Percentiles rank a stretch among this genome's conserved stretches.
Evolutionary conservation across 805 yeast species (phyloP).

Genomic region (Starmerella sirachaensis): DNA sequence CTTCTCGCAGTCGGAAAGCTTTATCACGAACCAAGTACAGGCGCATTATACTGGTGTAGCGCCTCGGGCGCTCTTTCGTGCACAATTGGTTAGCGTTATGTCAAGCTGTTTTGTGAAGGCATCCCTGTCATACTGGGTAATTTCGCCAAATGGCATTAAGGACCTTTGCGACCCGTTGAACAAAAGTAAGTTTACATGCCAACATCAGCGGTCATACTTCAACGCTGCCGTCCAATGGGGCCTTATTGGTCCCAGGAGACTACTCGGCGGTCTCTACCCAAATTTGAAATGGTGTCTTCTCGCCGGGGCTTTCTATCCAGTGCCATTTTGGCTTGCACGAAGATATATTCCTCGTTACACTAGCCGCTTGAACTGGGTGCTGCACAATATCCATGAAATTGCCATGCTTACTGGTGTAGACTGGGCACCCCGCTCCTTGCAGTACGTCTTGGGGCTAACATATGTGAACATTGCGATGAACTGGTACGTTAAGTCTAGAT

Average conservation of each 20-base stretch:
- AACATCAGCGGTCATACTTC: slow-evolving; percentile 33
- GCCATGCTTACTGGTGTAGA: slow-evolving; percentile 17
- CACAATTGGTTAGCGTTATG: slow-evolving; percentile 32
- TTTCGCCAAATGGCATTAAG: slow-evolving; percentile 28
- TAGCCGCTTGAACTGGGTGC: slow-evolving; percentile 15
- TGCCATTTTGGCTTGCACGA: slow-evolving; percentile 20
- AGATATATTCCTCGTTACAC: slow-evolving; percentile 13
- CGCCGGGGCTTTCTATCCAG: slow-evolving; percentile 33
- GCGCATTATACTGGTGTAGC: slow-evolving; percentile 33
- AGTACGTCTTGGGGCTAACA: slow-evolving; percentile 34
- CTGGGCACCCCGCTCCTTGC: slow-evolving; percentile 39
- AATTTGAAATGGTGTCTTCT: slow-evolving; percentile 52
- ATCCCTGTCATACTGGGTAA: slow-evolving; percentile 35
- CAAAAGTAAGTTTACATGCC: slow-evolving; percentile 33
- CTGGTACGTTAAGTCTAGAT: slow-evolving; percentile 34
- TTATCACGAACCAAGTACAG: slow-evolving; percentile 44
- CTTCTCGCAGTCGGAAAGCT: slow-evolving; percentile 48
- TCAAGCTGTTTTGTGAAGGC: slow-evolving; percentile 33
- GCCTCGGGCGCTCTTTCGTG: slow-evolving; percentile 34
- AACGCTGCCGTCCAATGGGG: slow-evolving; percentile 48
- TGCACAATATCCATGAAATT: slow-evolving; percentile 19
- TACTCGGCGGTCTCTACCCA: slow-evolving; percentile 44
- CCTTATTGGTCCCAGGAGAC: slow-evolving; percentile 45
- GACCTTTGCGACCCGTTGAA: slow-evolving; percentile 37
- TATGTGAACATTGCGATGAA: slow-evolving; percentile 34